These are phyloP conservation scores for Mallotus repandus DNA, from an alignment of 441 rosid species.

Conservation along the genomic window DNA sequence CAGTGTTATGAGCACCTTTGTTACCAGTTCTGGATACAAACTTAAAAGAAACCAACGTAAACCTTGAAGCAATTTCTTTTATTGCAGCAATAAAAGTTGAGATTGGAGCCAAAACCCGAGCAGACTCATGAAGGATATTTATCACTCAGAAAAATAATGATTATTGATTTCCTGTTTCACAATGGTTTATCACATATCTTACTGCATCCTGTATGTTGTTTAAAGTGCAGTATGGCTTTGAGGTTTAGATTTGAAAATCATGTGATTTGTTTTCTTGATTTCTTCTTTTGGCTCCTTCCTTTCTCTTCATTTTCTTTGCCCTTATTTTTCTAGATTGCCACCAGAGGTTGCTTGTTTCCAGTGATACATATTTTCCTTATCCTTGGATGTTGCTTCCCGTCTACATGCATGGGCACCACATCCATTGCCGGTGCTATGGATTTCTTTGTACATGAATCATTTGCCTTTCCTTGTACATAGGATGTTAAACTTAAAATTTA, in stretches of 20 bases:
- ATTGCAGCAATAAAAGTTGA: no score
- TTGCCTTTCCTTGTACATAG: background rate
- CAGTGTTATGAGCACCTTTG: no score
- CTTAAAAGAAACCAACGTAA: no score
- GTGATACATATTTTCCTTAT: background rate
- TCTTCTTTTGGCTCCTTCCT: no score
- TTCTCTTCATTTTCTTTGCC: background rate
- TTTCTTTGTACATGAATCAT: conserved; percentile 6
- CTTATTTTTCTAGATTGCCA: background rate
- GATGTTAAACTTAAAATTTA: conserved; percentile 18
- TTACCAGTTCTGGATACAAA: no score
- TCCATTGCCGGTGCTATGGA: background rate
- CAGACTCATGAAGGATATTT: no score
- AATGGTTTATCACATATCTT: background rate
- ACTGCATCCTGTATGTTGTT: background rate
- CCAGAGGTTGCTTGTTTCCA: background rate
- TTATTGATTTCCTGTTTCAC: background rate
- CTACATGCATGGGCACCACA: background rate
- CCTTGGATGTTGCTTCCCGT: conserved; percentile 8
- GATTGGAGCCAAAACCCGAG: no score
- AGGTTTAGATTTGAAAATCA: background rate
- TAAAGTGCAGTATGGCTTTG: background rate
- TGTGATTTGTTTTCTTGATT: background rate
- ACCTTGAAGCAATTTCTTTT: no score
- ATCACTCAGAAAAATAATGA: no score